Evolutionary conservation across 2,329 filamentous ascomycete genomes (phyloP).

Genomic region (Neoscytalidium dimidiatum): DNA sequence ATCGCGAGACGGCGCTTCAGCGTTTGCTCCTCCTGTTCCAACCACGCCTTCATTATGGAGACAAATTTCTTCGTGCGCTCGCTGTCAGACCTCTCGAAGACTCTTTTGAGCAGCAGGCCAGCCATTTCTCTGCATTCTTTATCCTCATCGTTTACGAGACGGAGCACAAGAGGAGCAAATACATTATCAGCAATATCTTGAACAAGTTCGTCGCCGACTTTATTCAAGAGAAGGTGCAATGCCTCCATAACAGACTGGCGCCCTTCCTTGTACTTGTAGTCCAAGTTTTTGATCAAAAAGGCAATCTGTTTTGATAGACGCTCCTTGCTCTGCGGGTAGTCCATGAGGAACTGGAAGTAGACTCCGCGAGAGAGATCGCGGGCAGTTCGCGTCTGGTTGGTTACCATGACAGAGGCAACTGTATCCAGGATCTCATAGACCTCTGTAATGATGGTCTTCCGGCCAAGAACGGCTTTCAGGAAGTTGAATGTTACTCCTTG

Average conservation of each 20-base stretch:
- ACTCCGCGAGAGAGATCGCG: conserved; percentile 84
- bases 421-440: conserved; percentile 92
- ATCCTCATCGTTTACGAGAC: conserved; percentile 86
- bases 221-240: conserved; percentile 80
- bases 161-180: conserved; percentile 83
- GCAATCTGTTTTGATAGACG: conserved; percentile 86
- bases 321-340: conserved; percentile 90
- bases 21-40: conserved; percentile 71
- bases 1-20: conserved; percentile 73
- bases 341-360: conserved; percentile 91
- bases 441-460: conserved; percentile 80
- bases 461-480: conserved; percentile 79
- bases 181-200: conserved; percentile 80
- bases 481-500: conserved; percentile 96
- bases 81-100: conserved; percentile 76
- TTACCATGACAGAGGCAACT: conserved; percentile 90
- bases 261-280: conserved; percentile 86
- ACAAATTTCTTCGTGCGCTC: conserved; percentile 73
- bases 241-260: conserved; percentile 92
- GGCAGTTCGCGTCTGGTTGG: conserved; percentile 86
- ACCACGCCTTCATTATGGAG: conserved; percentile 70
- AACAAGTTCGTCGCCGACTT: conserved; percentile 77
- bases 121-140: conserved; percentile 83
- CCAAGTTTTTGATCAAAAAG: conserved; percentile 87
- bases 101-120: conserved; percentile 73